Percentiles rank a stretch among this genome's conserved stretches.
phyloP scores from a whole-genome alignment of 1,284 basidiomycete genomes.

The Apiotrichum laibachii region DNA sequence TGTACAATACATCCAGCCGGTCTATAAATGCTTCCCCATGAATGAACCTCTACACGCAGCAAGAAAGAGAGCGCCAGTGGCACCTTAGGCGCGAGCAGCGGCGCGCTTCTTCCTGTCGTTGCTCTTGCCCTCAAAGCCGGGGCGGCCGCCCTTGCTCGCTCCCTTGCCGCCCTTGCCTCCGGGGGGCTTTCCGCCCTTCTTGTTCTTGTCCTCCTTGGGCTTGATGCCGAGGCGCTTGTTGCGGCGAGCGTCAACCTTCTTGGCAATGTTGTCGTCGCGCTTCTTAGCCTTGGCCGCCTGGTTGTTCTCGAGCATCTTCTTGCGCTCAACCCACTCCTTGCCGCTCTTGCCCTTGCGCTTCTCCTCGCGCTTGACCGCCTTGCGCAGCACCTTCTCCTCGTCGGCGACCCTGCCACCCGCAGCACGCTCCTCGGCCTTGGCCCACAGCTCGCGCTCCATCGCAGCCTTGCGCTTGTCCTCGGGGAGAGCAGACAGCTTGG shows the following conservation, averaged over 20 bases:
- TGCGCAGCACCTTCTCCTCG: conserved; percentile 75
- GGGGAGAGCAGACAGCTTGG: conserved; percentile 67
- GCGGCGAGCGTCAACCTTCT: conserved; percentile 70
- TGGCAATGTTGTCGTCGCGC: conserved; percentile 79
- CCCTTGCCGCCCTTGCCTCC: conserved; percentile 10
- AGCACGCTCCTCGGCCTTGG: conserved; percentile 76
- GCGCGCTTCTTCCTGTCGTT: conserved; percentile 20
- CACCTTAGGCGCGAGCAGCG: not conserved
- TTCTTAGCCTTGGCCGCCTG: conserved; percentile 85
- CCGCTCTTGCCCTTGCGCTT: conserved; percentile 79
- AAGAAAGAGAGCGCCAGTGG: not conserved
- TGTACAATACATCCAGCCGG: conserved; percentile 10
- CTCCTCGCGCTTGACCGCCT: conserved; percentile 83
- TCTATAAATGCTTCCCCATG: not conserved
- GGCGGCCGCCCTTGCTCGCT: conserved; percentile 22
- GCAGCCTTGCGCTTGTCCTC: conserved; percentile 73
- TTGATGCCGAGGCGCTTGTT: conserved; percentile 68
- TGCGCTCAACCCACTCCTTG: conserved; percentile 80
- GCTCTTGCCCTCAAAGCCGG: conserved; percentile 41
- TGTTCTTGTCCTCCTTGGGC: conserved; percentile 48
- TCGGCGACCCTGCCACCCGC: conserved; percentile 84
- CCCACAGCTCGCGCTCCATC: conserved; percentile 78
- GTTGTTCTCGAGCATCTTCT: conserved; percentile 66
- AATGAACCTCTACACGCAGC: not conserved
- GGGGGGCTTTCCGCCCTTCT: conserved; percentile 7